Percentiles rank a stretch among this genome's conserved stretches.
phyloP scores from a whole-genome alignment of 345 rosid genomes.

The rapeseed (Brassica napus) region DNA sequence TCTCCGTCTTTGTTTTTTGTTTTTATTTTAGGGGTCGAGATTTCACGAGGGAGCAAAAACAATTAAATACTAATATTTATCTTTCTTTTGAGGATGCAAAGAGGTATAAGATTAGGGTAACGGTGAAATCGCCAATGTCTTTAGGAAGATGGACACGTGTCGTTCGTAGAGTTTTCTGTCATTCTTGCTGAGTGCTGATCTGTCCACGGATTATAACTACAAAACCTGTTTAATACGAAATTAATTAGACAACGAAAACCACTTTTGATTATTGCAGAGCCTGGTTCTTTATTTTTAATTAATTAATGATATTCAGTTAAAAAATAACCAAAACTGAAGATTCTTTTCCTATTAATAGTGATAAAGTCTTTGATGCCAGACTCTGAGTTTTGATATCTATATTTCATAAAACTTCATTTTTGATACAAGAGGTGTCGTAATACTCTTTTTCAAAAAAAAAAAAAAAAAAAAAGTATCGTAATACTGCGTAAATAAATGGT shows the following conservation, averaged over 20 bases:
- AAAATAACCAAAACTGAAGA: background rate
- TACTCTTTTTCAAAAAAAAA: no score
- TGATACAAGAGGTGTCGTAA: background rate
- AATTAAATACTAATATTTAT: background rate
- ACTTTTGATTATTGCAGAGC: background rate
- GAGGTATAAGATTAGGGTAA: conserved; percentile 36
- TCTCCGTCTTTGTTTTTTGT: background rate
- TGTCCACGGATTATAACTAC: conserved; percentile 27
- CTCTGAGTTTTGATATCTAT: background rate
- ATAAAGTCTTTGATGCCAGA: background rate
- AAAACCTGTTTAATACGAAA: background rate
- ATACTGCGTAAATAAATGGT: background rate
- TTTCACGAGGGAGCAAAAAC: conserved; percentile 22
- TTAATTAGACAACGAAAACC: background rate
- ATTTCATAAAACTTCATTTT: background rate
- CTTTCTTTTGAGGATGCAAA: background rate
- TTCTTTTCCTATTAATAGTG: background rate
- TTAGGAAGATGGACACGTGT: conserved; percentile 44
- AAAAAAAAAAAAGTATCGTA: background rate
- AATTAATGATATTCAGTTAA: background rate
- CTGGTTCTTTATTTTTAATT: background rate
- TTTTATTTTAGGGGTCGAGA: conserved; percentile 26
- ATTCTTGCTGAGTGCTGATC: conserved; percentile 31
- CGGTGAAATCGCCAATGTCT: conserved; percentile 39
- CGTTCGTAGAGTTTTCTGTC: conserved; percentile 21